Base-by-base conservation (phyloP, 768 basidiomycete genomes). In the Amanita phalloides region DNA sequence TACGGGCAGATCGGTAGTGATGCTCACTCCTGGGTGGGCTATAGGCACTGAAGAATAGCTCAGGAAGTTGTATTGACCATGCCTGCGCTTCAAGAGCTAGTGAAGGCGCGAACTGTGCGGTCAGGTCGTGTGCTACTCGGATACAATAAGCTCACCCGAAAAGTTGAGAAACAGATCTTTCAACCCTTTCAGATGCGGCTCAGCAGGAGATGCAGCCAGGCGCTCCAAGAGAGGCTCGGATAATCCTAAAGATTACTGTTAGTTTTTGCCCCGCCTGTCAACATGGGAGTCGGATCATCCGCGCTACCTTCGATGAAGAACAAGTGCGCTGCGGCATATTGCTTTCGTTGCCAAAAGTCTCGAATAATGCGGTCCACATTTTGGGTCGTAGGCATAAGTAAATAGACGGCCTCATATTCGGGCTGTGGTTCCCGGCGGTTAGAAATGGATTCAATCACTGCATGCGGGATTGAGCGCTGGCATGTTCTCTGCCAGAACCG, bases 121-220 rank as follows among this genome's bases (percentile, higher is more conserved):
- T 32, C 26, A 33, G 32, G 33, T 33, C 11, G 13, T 9, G 6
- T 17, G 33, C 37, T 43, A n/a, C 32, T 36, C 1, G 32, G 14
- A 28, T n/a, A 39, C 49, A 21, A 9, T 37, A 9, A 2, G 67
- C 90, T 51, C 55, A 94, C 95, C 82, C 83, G 90, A 87, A 67
- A 95, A 90, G 66, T 98, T 95, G 57, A 96, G 66, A 66, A 85
- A 97, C 33, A 98, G 73, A 61, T 99, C 96, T 58, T 84, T 84
- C 48, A 95, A 66, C 3, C 74, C 78, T 54, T 77, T 77, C n/a
- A 98, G 73, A 57, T 82, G 75, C 1, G 86, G 84, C 53, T 86
- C 82, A 6, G 90, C 91, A 2, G 87, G 68, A 0, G 86, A 88
- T 4, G 82, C 68, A 0, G 84, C 83, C 36, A 99, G 64, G 35